Percentiles rank a stretch among this genome's conserved stretches.
Evolutionary conservation across 768 basidiomycete genomes (phyloP).

Genomic region (Lentinula sp.): DNA sequence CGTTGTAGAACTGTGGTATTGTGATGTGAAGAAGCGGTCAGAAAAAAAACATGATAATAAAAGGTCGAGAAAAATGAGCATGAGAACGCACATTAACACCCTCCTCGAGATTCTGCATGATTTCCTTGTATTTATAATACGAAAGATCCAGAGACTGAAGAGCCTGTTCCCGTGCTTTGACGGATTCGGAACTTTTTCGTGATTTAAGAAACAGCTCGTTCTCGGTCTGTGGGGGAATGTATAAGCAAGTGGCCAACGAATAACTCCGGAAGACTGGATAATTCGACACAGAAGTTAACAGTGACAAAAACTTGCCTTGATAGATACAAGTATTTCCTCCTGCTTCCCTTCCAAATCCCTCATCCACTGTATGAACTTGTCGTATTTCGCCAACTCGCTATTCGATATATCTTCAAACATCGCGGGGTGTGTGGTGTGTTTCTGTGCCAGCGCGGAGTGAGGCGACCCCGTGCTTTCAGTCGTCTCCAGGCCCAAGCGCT

Average conservation of each 20-base stretch:
- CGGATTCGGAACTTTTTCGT: constrained; percentile 66
- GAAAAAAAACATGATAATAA: background rate
- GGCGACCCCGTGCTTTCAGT: background rate
- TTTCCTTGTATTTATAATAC: constrained; percentile 84
- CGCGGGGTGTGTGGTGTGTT: constrained; percentile 53
- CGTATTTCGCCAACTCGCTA: constrained; percentile 76
- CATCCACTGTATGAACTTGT: constrained; percentile 62
- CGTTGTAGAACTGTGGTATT: constrained; percentile 76
- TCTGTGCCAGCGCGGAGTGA: background rate
- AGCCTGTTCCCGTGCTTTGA: constrained; percentile 77
- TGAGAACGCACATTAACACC: constrained; percentile 62
- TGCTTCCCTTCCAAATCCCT: constrained; percentile 52
- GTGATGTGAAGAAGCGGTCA: background rate
- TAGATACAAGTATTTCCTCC: constrained; percentile 53
- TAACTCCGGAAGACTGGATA: too few species aligned
- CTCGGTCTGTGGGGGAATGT: constrained; percentile 28
- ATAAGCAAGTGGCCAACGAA: background rate
- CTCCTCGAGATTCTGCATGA: constrained; percentile 79
- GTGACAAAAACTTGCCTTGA: constrained; percentile 44
- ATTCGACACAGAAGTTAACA: too few species aligned
- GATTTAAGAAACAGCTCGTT: constrained; percentile 74
- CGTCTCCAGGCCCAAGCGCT: constrained; percentile 46
- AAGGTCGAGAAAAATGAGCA: background rate
- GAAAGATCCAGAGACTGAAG: constrained; percentile 81
- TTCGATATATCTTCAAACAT: constrained; percentile 86